These are phyloP conservation scores for Alternaria angustiovoidea DNA, from an alignment of 2,329 filamentous ascomycete species.

Conservation along the genomic window DNA sequence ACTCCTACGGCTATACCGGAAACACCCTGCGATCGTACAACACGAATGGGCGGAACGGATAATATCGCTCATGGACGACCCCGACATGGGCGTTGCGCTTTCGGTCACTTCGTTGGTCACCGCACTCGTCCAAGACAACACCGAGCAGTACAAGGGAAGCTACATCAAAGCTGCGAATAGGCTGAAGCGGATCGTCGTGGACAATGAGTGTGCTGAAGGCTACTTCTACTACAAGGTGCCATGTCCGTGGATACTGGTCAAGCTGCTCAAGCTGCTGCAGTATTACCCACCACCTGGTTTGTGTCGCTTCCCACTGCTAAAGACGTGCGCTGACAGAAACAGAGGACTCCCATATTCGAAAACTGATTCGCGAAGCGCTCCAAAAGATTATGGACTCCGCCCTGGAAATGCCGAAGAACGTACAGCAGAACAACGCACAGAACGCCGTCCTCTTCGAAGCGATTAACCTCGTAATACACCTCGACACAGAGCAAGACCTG, in stretches of 20 bases:
- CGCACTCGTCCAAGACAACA: slow-evolving; percentile 90
- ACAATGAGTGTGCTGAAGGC: slow-evolving; percentile 86
- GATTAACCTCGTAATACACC: slow-evolving; percentile 96
- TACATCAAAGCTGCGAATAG: slow-evolving; percentile 93
- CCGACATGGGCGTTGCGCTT: slow-evolving; percentile 90
- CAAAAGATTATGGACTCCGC: slow-evolving; percentile 91
- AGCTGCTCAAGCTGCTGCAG: slow-evolving; percentile 87
- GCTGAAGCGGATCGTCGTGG: slow-evolving; percentile 87
- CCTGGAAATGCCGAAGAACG: slow-evolving; percentile 95
- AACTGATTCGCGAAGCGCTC: slow-evolving; percentile 89
- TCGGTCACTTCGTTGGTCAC: slow-evolving; percentile 97
- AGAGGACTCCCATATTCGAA: slow-evolving; percentile 92
- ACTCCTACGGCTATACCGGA: slow-evolving; percentile 90
- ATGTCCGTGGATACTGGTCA: slow-evolving; percentile 97
- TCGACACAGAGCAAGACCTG: slow-evolving; percentile 91
- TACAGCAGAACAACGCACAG: slow-evolving; percentile 98
- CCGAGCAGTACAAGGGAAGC: slow-evolving; percentile 92
- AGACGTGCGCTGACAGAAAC: slow-evolving; percentile 35
- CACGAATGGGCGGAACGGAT: slow-evolving; percentile 98
- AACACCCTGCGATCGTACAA: slow-evolving; percentile 91
- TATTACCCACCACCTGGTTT: slow-evolving; percentile 94
- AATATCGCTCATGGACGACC: slow-evolving; percentile 98
- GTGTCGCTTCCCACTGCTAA: neutral
- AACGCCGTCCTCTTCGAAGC: slow-evolving; percentile 98
- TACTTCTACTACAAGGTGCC: slow-evolving; percentile 99